Evolutionary conservation across 495 filamentous ascomycete genomes (phyloP), one percentile per base, ranked within the genome.

Genomic region (Penicillium subrubescens): DNA sequence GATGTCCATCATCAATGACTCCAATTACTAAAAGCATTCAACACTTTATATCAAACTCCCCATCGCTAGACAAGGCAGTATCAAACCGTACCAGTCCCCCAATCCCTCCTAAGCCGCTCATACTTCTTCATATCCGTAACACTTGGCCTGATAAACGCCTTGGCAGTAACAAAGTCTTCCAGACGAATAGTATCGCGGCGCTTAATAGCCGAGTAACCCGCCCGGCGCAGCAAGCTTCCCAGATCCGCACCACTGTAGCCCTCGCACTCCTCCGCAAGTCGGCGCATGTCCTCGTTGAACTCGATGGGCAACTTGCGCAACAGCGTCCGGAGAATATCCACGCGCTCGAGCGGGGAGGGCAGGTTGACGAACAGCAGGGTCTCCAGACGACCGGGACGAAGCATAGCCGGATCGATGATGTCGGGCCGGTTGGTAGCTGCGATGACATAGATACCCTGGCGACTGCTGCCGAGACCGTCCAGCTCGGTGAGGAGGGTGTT

Each of bases 401-500:
- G 86, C 88, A 99, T 97, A 7, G 95, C 95, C 1, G 91, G 88
- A 72, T 99, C 95, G 70, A 99, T 97, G 72, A 97, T 96, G 70
- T 99, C 95, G 2, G 94, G 94, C 1, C 95, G 79, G 71, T 99
- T 99, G 5, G 96, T 97, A 1, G 95, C 95, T 15, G 92, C 95
- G 63, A 99, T 90, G 31, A 99, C 91, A 75, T 96, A 97, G 68
- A 99, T 94, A 3, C 96, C 94, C 46, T 85, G 82, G 17, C 96
- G 88, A 60, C 87, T 90, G 62, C 84, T 87, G 11, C 81, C 81
- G 15, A 97, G 82, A 27, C 95, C 95, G 71, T 99, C 95, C 1
- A 99, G 84, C 76, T 99, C 95, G 1, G 95, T 98, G n/a, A 99
- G 87, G 0, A 99, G 82, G 14, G 95, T 96, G 74, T 98, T 99